These are phyloP conservation scores for Coemansia sp. DNA, from an alignment of 371 early-diverging fungal species.

Conservation along the genomic window DNA sequence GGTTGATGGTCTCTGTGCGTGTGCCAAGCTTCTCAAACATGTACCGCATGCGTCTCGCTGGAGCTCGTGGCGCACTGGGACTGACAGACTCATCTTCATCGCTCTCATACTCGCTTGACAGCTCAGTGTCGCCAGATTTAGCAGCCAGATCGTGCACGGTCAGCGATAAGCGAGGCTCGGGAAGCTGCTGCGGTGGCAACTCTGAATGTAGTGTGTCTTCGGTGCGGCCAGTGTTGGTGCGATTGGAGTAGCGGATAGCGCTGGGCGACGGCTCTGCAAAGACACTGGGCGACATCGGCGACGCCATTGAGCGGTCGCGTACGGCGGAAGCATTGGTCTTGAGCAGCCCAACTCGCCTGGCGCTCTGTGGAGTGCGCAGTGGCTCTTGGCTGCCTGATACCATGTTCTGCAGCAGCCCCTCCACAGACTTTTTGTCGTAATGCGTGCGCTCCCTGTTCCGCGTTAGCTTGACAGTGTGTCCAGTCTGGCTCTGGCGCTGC, in stretches of 20 bases:
- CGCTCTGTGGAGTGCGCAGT: constrained; percentile 34
- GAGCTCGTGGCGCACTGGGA: constrained; percentile 5
- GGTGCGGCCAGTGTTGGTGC: constrained; percentile 33
- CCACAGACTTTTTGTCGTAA: constrained; percentile 46
- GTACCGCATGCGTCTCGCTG: constrained; percentile 70
- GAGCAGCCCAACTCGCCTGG: constrained; percentile 30
- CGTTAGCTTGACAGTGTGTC: constrained; percentile 27
- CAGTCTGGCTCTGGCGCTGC: constrained; percentile 25
- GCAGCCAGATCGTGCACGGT: constrained; percentile 11
- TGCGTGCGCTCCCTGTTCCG: constrained; percentile 38
- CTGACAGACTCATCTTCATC: constrained; percentile 2
- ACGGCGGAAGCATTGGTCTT: constrained; percentile 4
- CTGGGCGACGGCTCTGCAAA: constrained; percentile 49
- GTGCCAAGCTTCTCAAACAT: constrained; percentile 83
- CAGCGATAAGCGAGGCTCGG: constrained; percentile 5
- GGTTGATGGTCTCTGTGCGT: constrained; percentile 69
- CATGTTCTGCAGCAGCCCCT: constrained; percentile 44
- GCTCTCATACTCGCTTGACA: constrained; percentile 20
- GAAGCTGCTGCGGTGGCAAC: constrained; percentile 20
- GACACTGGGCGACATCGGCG: constrained; percentile 40
- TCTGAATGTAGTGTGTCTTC: constrained; percentile 37
- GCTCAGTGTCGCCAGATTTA: not conserved
- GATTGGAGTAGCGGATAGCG: constrained; percentile 36
- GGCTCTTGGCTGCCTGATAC: constrained; percentile 28
- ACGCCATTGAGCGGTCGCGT: constrained; percentile 17